Evolutionary conservation across 495 filamentous ascomycete genomes (phyloP).

Genomic region (Podospora didyma): DNA sequence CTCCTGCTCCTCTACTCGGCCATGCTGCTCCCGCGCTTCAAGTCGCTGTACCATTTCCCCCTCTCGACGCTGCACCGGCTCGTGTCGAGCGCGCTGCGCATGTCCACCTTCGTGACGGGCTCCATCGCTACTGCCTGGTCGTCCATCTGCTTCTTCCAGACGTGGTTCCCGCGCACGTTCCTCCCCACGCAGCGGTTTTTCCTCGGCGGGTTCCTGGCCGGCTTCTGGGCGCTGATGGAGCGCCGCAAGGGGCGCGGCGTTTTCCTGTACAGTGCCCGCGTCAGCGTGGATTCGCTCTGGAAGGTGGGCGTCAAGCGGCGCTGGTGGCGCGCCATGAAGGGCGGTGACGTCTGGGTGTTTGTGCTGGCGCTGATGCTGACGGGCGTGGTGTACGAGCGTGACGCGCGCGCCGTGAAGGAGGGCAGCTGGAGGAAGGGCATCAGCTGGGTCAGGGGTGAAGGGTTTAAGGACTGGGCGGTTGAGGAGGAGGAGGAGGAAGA

Average conservation of each 20-base stretch:
- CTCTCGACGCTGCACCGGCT: constrained; percentile 60
- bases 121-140: constrained; percentile 80
- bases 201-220: constrained; percentile 78
- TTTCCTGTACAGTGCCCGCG: constrained; percentile 68
- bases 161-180: constrained; percentile 65
- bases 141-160: constrained; percentile 80
- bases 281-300: constrained; percentile 77
- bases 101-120: constrained; percentile 70
- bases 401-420: constrained; percentile 64
- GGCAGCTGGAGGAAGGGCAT: constrained; percentile 66
- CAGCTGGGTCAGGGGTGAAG: constrained; percentile 64
- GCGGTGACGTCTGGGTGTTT: constrained; percentile 81
- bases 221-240: constrained; percentile 75
- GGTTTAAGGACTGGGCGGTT: constrained; percentile 42
- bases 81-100: constrained; percentile 58
- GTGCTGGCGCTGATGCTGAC: constrained; percentile 70
- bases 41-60: constrained; percentile 61
- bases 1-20: constrained; percentile 67
- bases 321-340: constrained; percentile 73
- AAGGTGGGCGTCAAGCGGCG: constrained; percentile 85
- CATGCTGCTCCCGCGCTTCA: constrained; percentile 61
- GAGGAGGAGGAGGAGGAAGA: constrained; percentile 30
- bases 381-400: constrained; percentile 71
- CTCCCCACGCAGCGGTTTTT: constrained; percentile 84
- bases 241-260: constrained; percentile 55